phyloP scores from a whole-genome alignment of 148 eudicot genomes.

The Beta vulgaris region DNA sequence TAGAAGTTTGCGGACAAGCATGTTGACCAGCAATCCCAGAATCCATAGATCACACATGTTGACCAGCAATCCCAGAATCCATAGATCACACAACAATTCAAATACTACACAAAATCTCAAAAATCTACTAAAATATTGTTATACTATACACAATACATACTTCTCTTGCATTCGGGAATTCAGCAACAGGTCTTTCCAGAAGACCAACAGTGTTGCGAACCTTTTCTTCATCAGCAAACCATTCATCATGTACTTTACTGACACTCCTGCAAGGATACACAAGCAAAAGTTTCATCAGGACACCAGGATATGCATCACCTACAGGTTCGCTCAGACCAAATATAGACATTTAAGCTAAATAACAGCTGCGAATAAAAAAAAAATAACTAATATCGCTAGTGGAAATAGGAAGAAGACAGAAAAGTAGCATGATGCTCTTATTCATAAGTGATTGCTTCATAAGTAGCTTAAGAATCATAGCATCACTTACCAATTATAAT shows the following conservation, averaged over 20 bases:
- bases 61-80: background rate
- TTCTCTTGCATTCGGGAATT: constrained; percentile 47
- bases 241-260: constrained; percentile 81
- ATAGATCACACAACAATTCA: background rate
- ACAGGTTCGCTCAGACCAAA: constrained; percentile 7
- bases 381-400: background rate
- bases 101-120: background rate
- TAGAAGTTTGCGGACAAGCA: background rate
- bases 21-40: background rate
- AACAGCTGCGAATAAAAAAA: background rate
- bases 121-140: background rate
- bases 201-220: constrained; percentile 75
- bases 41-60: background rate
- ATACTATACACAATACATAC: constrained; percentile 25
- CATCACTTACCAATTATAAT: constrained; percentile 59
- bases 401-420: background rate
- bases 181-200: constrained; percentile 43
- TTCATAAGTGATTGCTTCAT: background rate
- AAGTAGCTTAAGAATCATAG: background rate
- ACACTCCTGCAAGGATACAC: constrained; percentile 62
- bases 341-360: background rate
- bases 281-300: constrained; percentile 10
- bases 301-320: background rate
- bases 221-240: constrained; percentile 88
- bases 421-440: background rate